phyloP scores from a whole-genome alignment of 2,329 filamentous ascomycete species.

The Epichloe hybrida region DNA sequence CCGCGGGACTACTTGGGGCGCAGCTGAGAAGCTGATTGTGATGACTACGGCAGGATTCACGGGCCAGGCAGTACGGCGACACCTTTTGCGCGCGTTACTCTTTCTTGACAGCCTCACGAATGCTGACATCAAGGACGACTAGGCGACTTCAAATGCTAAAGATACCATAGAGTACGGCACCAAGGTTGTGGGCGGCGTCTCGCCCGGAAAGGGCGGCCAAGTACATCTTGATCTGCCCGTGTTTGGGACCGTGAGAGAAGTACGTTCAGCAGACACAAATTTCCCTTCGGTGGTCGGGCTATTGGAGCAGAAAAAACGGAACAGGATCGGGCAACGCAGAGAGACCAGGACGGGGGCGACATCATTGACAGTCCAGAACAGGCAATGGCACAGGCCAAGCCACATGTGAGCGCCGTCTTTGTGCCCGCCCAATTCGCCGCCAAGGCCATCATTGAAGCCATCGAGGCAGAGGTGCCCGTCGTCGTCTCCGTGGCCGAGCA shows the following conservation, averaged over 20 bases:
- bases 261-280: conserved; percentile 2
- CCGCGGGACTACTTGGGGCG: not conserved
- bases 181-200: conserved; percentile 24
- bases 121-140: no score
- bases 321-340: no score
- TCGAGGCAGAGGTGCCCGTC: conserved; percentile 65
- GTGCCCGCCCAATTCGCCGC: conserved; percentile 55
- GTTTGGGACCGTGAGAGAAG: conserved; percentile 21
- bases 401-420: conserved; percentile 61
- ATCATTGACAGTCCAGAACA: conserved; percentile 5
- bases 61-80: conserved; percentile 20
- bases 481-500: conserved; percentile 72
- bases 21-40: not conserved
- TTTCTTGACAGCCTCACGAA: not conserved
- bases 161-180: conserved; percentile 27
- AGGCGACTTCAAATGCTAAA: conserved; percentile 25
- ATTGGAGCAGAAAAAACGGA: no score
- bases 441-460: conserved; percentile 56
- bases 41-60: conserved; percentile 19
- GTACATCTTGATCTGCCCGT: conserved; percentile 22
- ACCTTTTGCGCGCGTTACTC: not conserved
- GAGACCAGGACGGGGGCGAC: no score
- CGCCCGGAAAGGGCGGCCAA: conserved; percentile 21
- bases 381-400: conserved; percentile 25
- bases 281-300: no score